Base-by-base conservation (phyloP, 371 early-diverging fungal species). In the Rhizopus delemar region DNA sequence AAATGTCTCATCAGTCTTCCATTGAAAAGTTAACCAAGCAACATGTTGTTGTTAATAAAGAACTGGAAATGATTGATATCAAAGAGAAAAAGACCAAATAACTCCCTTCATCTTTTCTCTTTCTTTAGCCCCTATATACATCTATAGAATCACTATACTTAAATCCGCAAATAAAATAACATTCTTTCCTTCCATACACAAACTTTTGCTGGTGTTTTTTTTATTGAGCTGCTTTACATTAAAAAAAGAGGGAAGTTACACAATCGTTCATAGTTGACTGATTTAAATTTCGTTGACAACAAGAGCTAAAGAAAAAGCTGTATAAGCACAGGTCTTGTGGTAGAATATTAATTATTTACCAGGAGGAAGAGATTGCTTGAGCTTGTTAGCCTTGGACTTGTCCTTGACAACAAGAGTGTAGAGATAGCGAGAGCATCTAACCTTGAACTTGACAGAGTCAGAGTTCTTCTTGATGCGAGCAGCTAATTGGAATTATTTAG, bases 381-480 rank as follows among this genome's bases (percentile, higher is more conserved):
- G 86, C 90, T 97, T 96, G 77, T 87, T 84, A 72, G 96, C 97
- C 90, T 95, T 97, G 74, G 87, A 88, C 59, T 86, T 80, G 78
- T 97, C 97, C 59, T 92, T 84, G 64, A 96, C 91, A 58, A 91
- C 88, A 62, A 96, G 85, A 59, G 77, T 97, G 91, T 95, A 95
- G 69, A 97, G 86, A 86, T 93, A 94, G 67, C 86, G 85, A 57
- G 94, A 90, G 89, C 95, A 92, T 74, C 97, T 90, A 66, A 96
- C 91, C 93, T 97, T 97, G 90, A 97, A 96, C 86, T 97, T 97
- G 89, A 84, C 82, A 75, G 88, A 77, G 68, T 82, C 83, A 73
- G 89, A 92, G 88, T 89, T 95, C 91, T 93, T 93, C 93, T 95
- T 95, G 82, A 96, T 89, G 75, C 86, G 89, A 68, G 91, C 90